Evolutionary conservation across 306 rosid species (phyloP).

Genomic region (Mimosa bimucronata): DNA sequence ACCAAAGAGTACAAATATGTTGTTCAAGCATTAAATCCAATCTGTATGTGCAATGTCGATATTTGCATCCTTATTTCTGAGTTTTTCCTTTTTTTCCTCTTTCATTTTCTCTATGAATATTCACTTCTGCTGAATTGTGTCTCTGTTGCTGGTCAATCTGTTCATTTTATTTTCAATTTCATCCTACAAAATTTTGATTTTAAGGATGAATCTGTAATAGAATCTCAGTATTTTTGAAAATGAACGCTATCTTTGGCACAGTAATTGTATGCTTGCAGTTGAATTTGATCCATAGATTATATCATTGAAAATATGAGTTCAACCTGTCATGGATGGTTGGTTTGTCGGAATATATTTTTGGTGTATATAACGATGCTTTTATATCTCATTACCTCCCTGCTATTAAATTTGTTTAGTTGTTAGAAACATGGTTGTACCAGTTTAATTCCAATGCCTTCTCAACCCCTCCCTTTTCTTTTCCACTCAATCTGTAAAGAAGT

Average conservation of each 20-base stretch:
- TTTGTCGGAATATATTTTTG: slow-evolving; percentile 8
- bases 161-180: neutral
- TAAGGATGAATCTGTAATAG: neutral
- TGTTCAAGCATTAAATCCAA: too few species aligned
- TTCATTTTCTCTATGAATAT: neutral
- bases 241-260: neutral
- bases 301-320: slow-evolving; percentile 15
- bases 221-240: neutral
- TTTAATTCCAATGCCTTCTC: neutral
- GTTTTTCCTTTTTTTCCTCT: neutral
- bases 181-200: neutral
- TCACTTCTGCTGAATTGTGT: neutral
- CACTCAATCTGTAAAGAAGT: neutral
- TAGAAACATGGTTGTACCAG: neutral
- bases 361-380: neutral
- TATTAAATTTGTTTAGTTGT: neutral
- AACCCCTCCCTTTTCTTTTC: neutral
- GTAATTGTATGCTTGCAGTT: too few species aligned
- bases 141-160: neutral
- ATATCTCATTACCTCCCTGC: neutral
- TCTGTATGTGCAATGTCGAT: too few species aligned
- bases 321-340: slow-evolving; percentile 1
- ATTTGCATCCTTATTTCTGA: too few species aligned
- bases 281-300: too few species aligned
- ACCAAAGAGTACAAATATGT: neutral